Evolutionary conservation across 2,329 filamentous ascomycete species (phyloP).

Genomic region (Penicillium janthinellum): DNA sequence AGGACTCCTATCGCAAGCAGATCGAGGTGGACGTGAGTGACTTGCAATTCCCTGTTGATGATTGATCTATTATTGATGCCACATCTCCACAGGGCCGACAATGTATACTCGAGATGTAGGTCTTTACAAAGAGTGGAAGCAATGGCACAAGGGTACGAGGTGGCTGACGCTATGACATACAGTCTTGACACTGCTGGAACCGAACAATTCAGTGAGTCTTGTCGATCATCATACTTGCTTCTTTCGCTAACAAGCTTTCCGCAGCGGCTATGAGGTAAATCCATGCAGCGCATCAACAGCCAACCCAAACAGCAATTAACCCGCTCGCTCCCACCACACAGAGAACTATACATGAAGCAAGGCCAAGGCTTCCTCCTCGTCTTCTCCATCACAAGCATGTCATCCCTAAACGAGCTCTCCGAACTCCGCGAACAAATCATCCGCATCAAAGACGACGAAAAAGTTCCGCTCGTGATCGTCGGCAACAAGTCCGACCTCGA

Average conservation of each 20-base stretch:
- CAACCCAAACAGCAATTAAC: not conserved
- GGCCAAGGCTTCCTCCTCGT: slow-evolving; percentile 90
- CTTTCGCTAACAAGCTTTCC: slow-evolving; percentile 19
- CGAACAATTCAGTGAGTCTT: slow-evolving; percentile 80
- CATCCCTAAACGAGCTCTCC: slow-evolving; percentile 78
- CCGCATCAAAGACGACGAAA: slow-evolving; percentile 85
- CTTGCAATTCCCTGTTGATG: not conserved
- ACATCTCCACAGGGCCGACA: slow-evolving; percentile 68
- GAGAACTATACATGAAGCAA: slow-evolving; percentile 90
- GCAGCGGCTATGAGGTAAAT: slow-evolving; percentile 61
- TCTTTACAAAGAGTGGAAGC: not conserved
- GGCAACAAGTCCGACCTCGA: slow-evolving; percentile 91
- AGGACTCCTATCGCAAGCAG: slow-evolving; percentile 85
- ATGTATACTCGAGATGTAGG: slow-evolving; percentile 86
- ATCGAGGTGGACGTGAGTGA: slow-evolving; percentile 82
- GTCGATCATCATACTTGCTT: not conserved
- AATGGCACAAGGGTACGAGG: not conserved
- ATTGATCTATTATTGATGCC: not conserved
- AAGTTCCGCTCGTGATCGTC: slow-evolving; percentile 83
- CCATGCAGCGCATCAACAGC: not conserved
- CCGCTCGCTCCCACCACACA: slow-evolving; percentile 34
- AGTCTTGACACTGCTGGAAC: slow-evolving; percentile 88
- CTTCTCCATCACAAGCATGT: slow-evolving; percentile 84
- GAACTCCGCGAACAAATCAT: slow-evolving; percentile 86
- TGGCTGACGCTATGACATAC: slow-evolving; percentile 9